Percentiles rank a stretch among this genome's conserved stretches.
These are phyloP conservation scores for Vaucheria bursata DNA, from an alignment of 352 stramenopile genomes.

Conservation along the genomic window DNA sequence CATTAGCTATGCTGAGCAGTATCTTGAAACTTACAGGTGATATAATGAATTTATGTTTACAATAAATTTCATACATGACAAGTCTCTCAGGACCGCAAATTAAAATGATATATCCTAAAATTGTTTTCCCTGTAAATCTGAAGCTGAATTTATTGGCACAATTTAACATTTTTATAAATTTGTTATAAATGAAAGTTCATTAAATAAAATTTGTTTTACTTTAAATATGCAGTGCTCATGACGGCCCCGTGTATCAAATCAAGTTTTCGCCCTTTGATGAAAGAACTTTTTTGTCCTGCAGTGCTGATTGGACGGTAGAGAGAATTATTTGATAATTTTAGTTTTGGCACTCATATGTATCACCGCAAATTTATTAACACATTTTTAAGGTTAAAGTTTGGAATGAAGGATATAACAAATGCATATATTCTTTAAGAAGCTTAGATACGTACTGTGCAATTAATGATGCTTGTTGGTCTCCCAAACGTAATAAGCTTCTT, in stretches of 20 bases:
- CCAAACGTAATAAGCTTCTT: slow-evolving; percentile 67
- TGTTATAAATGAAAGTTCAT: too few species aligned
- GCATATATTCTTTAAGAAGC: slow-evolving; percentile 45
- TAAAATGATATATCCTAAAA: too few species aligned
- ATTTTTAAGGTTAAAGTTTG: slow-evolving; percentile 38
- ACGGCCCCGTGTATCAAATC: slow-evolving; percentile 73
- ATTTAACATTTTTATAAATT: too few species aligned
- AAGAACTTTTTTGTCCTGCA: slow-evolving; percentile 71
- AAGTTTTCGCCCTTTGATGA: slow-evolving; percentile 70
- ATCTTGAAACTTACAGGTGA: slow-evolving; percentile 70
- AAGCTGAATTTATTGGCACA: too few species aligned
- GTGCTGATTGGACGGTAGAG: slow-evolving; percentile 42
- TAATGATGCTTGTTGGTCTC: slow-evolving; percentile 71
- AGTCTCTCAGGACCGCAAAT: too few species aligned
- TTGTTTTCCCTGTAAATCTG: too few species aligned
- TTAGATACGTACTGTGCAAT: slow-evolving; percentile 68
- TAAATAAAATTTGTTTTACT: too few species aligned
- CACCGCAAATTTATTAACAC: neutral
- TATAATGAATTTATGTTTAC: too few species aligned
- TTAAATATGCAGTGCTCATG: slow-evolving; percentile 63
- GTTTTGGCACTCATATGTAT: neutral
- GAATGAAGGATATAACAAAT: slow-evolving; percentile 27
- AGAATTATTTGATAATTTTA: neutral
- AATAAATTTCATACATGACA: too few species aligned
- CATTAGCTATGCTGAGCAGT: slow-evolving; percentile 83